These are phyloP conservation scores for Malus domestica DNA, from an alignment of 306 rosid genomes.

Conservation along the genomic window DNA sequence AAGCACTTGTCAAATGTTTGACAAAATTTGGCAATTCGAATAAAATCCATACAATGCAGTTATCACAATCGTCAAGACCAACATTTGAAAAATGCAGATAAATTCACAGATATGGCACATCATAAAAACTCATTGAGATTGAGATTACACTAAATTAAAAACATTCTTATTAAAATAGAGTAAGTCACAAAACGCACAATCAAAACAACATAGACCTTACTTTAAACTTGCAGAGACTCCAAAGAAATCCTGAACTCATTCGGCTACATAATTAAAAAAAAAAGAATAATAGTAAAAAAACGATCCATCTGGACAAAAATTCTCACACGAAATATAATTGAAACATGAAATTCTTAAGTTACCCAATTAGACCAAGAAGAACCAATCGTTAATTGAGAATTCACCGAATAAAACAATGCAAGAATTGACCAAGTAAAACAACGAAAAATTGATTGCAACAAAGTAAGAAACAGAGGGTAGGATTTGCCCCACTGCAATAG, in stretches of 20 bases:
- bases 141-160: background rate
- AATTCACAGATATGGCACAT: background rate
- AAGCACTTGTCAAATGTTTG: background rate
- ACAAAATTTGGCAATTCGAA: background rate
- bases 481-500: too few species aligned
- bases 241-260: conserved; percentile 48
- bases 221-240: conserved; percentile 46
- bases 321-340: too few species aligned
- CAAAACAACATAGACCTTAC: background rate
- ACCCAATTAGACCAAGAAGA: too few species aligned
- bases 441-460: too few species aligned
- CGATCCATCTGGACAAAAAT: too few species aligned
- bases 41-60: background rate
- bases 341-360: too few species aligned
- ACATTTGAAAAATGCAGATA: background rate
- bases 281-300: too few species aligned
- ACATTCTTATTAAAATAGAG: background rate
- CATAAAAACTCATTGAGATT: background rate
- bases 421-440: too few species aligned
- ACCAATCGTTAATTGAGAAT: too few species aligned
- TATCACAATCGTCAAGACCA: background rate
- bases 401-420: too few species aligned
- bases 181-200: conserved; percentile 6
- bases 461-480: too few species aligned
- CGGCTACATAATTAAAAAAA: too few species aligned